phyloP scores from a whole-genome alignment of 1,284 basidiomycete species.

The Ustilago crameri region DNA sequence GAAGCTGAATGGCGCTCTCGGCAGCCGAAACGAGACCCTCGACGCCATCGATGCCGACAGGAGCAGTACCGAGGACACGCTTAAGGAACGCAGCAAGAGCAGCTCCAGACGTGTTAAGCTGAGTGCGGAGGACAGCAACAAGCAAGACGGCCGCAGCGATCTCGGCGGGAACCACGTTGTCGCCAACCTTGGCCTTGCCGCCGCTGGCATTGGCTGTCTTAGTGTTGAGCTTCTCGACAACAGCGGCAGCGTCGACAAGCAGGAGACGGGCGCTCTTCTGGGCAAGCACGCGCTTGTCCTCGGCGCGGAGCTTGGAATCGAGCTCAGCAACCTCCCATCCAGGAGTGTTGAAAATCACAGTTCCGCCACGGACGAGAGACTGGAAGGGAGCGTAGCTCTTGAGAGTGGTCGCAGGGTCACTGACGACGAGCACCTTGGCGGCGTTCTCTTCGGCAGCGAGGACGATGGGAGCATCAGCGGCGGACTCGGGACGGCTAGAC shows the following conservation, averaged over 20 bases:
- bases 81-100: slow-evolving; percentile 48
- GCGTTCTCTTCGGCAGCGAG: slow-evolving; percentile 53
- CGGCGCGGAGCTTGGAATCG: slow-evolving; percentile 57
- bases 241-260: slow-evolving; percentile 58
- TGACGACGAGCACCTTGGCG: slow-evolving; percentile 58
- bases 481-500: slow-evolving; percentile 47
- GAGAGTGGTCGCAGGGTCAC: slow-evolving; percentile 58
- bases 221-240: slow-evolving; percentile 58
- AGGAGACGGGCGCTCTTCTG: slow-evolving; percentile 54
- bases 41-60: slow-evolving; percentile 59
- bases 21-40: slow-evolving; percentile 55
- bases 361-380: slow-evolving; percentile 58
- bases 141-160: slow-evolving; percentile 59
- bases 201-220: slow-evolving; percentile 50
- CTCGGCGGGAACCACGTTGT: slow-evolving; percentile 52
- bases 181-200: slow-evolving; percentile 58
- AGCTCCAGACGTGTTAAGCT: slow-evolving; percentile 50
- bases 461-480: slow-evolving; percentile 54
- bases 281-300: slow-evolving; percentile 62
- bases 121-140: slow-evolving; percentile 52
- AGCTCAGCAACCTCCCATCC: slow-evolving; percentile 64
- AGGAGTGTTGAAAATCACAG: slow-evolving; percentile 62
- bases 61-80: slow-evolving; percentile 57
- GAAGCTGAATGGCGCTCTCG: slow-evolving; percentile 49
- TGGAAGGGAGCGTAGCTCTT: slow-evolving; percentile 60